These are phyloP conservation scores for Pochonia chlamydosporia DNA, from an alignment of 2,329 filamentous ascomycete genomes.

Conservation along the genomic window DNA sequence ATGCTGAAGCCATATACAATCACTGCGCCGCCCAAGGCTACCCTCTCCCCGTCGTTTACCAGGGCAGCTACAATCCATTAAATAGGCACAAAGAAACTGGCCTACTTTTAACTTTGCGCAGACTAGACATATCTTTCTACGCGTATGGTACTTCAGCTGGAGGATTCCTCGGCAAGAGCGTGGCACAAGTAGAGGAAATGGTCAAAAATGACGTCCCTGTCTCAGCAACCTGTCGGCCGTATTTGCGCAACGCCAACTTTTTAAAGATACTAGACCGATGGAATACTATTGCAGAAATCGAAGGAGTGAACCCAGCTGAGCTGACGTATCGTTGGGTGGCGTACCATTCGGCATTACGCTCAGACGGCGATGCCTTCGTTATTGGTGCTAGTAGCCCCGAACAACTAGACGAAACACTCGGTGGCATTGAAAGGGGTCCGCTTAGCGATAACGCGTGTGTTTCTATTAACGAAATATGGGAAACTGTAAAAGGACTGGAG, in stretches of 20 bases:
- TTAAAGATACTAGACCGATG: slow-evolving; percentile 6
- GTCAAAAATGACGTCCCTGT: not conserved
- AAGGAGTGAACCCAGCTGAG: slow-evolving; percentile 6
- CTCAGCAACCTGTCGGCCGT: slow-evolving; percentile 11
- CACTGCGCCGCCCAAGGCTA: slow-evolving; percentile 9
- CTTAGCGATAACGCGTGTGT: slow-evolving; percentile 8
- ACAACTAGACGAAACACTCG: slow-evolving; percentile 9
- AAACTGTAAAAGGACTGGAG: slow-evolving; percentile 3
- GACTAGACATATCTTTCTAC: slow-evolving; percentile 12
- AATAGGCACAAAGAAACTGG: slow-evolving; percentile 10
- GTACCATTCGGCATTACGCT: not conserved
- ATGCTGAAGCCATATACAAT: slow-evolving; percentile 7
- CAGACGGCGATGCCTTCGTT: slow-evolving; percentile 2
- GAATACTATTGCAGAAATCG: slow-evolving; percentile 9
- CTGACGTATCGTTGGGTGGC: not conserved
- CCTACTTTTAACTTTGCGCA: slow-evolving; percentile 9
- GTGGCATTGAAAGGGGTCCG: slow-evolving; percentile 8
- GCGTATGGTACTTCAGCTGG: slow-evolving; percentile 13
- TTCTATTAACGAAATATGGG: slow-evolving; percentile 9
- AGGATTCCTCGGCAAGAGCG: slow-evolving; percentile 12
- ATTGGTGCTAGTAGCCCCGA: slow-evolving; percentile 6
- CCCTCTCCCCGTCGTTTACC: slow-evolving; percentile 9
- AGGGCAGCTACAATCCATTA: slow-evolving; percentile 11
- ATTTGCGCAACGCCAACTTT: slow-evolving; percentile 8
- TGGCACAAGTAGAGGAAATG: slow-evolving; percentile 9